Evolutionary conservation across 2,329 filamentous ascomycete genomes (phyloP).

Genomic region (Ascochyta rabiei): DNA sequence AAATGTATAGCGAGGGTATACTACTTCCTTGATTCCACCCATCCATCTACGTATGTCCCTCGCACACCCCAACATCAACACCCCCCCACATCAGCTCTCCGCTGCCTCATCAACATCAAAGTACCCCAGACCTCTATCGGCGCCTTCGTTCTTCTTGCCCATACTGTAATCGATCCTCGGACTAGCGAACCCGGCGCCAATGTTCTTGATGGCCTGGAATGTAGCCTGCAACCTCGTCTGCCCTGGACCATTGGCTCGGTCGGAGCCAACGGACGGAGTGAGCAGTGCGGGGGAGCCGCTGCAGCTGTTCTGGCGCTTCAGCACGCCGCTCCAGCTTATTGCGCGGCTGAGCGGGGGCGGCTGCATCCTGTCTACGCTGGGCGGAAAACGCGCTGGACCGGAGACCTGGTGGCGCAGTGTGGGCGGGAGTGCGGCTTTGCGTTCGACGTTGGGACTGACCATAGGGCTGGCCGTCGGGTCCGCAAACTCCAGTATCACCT

Average conservation of each 20-base stretch:
- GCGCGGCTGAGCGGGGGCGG: not conserved
- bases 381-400: not conserved
- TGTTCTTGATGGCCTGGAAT: conserved; percentile 38
- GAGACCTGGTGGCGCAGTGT: not conserved
- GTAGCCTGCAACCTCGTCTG: conserved; percentile 34
- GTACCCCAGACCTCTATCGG: not conserved
- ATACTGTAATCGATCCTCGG: conserved; percentile 18
- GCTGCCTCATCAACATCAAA: not conserved
- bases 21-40: too few relatives aligned
- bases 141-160: not conserved
- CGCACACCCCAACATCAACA: not conserved
- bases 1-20: not conserved
- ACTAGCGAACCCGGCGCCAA: conserved; percentile 29
- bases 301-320: not conserved
- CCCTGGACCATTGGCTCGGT: not conserved
- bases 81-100: not conserved
- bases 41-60: not conserved
- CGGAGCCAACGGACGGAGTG: not conserved
- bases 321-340: conserved; percentile 7
- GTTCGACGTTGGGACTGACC: not conserved
- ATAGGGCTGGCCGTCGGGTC: not conserved
- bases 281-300: not conserved
- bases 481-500: not conserved
- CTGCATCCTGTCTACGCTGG: not conserved
- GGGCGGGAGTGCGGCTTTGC: not conserved